A percentile compares a stretch with the other conserved stretches of the same genome.
These are phyloP conservation scores for Lippia alba DNA, from an alignment of 305 asterid species.

Conservation along the genomic window DNA sequence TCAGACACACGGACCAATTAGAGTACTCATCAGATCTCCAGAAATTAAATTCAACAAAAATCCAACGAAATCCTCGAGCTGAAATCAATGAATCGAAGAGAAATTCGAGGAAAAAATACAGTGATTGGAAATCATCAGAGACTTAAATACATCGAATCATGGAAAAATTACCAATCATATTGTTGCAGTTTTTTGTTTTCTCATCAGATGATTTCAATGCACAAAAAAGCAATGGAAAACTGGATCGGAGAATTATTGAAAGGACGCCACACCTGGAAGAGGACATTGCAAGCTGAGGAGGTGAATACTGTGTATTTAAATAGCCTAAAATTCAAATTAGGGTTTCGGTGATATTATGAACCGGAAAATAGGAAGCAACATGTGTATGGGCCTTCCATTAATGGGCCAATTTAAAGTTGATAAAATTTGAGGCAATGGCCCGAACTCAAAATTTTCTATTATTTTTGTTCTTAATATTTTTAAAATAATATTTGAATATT, in stretches of 20 bases:
- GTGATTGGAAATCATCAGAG: constrained; percentile 37
- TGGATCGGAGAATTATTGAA: neutral
- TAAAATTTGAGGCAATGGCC: no score
- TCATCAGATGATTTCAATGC: constrained; percentile 36
- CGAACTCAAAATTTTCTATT: no score
- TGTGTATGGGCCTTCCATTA: no score
- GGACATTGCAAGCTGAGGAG: neutral
- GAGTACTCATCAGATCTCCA: constrained; percentile 48
- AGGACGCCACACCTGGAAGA: neutral
- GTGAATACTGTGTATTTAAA: neutral
- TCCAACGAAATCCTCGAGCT: neutral
- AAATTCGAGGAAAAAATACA: neutral
- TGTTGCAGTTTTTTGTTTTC: constrained; percentile 37
- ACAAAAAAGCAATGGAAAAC: neutral
- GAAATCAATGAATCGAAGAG: no score
- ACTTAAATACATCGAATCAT: constrained; percentile 42
- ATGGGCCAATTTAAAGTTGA: no score
- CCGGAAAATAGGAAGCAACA: neutral
- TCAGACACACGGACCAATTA: constrained; percentile 87
- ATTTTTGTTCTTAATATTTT: no score
- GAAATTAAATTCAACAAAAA: neutral
- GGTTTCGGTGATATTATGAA: neutral
- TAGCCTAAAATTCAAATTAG: neutral
- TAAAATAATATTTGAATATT: no score
- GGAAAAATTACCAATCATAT: constrained; percentile 33